Evolutionary conservation across 129 eudicot genomes (phyloP).

Genomic region (Tagetes patula): DNA sequence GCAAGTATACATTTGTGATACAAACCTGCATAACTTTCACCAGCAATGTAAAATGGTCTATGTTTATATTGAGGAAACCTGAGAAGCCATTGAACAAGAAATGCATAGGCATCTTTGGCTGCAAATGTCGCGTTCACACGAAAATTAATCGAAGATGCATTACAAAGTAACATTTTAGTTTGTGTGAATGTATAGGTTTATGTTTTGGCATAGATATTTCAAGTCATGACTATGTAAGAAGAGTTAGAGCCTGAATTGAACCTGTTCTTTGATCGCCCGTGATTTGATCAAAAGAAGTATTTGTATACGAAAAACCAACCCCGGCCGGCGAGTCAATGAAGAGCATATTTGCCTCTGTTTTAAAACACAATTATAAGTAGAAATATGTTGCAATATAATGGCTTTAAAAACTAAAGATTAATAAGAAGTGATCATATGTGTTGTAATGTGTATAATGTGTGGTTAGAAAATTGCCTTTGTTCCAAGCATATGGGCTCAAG

Average conservation of each 20-base stretch:
- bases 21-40: slow-evolving; percentile 79
- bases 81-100: slow-evolving; percentile 56
- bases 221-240: not conserved
- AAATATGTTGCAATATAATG: too few species aligned
- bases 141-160: not conserved
- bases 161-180: not conserved
- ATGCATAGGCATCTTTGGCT: slow-evolving; percentile 62
- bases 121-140: slow-evolving; percentile 6
- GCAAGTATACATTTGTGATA: not conserved
- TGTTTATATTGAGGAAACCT: slow-evolving; percentile 69
- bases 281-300: slow-evolving; percentile 48
- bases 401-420: not conserved
- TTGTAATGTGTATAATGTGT: not conserved
- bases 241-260: slow-evolving; percentile 22
- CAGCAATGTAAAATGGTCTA: slow-evolving; percentile 64
- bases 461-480: slow-evolving; percentile 46
- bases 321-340: slow-evolving; percentile 81
- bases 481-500: slow-evolving; percentile 63
- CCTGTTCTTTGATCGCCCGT: slow-evolving; percentile 75
- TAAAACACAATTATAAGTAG: not conserved
- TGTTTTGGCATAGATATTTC: too few species aligned
- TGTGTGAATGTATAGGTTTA: not conserved
- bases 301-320: slow-evolving; percentile 75
- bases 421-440: not conserved
- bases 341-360: slow-evolving; percentile 70